A percentile compares a stretch with the other conserved stretches of the same genome.
Conservation (phyloP, 1,284 basidiomycete genomes). For the Coniferiporia sulphurascens region DNA sequence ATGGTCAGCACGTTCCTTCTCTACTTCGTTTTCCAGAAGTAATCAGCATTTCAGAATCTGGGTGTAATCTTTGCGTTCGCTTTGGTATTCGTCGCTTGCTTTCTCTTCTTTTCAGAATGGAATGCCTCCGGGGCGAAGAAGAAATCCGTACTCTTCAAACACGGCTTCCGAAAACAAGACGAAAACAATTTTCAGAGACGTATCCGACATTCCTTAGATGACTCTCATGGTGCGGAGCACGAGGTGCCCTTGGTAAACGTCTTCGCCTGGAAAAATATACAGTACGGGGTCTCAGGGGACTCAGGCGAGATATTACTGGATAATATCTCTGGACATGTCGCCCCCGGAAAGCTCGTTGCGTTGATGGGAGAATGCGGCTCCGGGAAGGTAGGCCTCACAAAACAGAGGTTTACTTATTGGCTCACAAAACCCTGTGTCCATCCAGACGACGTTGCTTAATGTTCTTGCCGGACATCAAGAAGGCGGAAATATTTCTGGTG, state of each 20-base stretch:
- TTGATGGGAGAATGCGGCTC: slow-evolving; percentile 36
- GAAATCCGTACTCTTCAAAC: slow-evolving; percentile 40
- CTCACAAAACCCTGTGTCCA: neutral
- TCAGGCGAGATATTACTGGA: slow-evolving; percentile 59
- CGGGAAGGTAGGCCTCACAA: slow-evolving; percentile 23
- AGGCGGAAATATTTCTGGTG: slow-evolving; percentile 48
- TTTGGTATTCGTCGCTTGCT: slow-evolving; percentile 40
- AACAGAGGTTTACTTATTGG: neutral
- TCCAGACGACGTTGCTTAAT: slow-evolving; percentile 40
- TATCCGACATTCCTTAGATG: neutral
- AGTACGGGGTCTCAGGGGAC: slow-evolving; percentile 57
- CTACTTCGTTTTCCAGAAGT: slow-evolving; percentile 28
- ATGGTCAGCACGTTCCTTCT: slow-evolving; percentile 40
- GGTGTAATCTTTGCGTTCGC: slow-evolving; percentile 52
- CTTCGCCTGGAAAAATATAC: slow-evolving; percentile 61
- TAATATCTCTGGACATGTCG: slow-evolving; percentile 49
- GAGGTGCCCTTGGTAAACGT: slow-evolving; percentile 33
- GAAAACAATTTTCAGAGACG: neutral
- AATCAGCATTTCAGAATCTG: slow-evolving; percentile 29
- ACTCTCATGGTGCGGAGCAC: neutral
- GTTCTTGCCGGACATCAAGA: slow-evolving; percentile 49
- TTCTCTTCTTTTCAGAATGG: slow-evolving; percentile 50
- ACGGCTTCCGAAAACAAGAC: slow-evolving; percentile 25
- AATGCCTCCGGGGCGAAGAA: slow-evolving; percentile 33
- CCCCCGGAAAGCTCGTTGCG: slow-evolving; percentile 38